A percentile compares a stretch with the other conserved stretches of the same genome.
These are phyloP conservation scores for Mrakia hoshinonis DNA, from an alignment of 768 basidiomycete genomes.

Conservation along the genomic window DNA sequence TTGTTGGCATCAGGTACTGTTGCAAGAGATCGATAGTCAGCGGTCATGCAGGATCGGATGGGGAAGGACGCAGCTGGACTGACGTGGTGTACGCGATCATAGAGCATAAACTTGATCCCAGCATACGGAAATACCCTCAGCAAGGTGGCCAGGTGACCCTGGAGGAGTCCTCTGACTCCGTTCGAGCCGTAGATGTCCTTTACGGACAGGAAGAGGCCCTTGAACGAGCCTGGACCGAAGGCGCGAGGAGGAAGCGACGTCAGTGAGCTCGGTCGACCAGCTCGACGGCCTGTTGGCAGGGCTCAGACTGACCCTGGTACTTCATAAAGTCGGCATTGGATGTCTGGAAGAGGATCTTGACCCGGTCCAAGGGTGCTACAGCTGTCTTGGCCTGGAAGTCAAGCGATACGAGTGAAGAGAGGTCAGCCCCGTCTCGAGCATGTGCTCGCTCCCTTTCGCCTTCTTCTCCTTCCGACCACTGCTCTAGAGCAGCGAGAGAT, in stretches of 20 bases:
- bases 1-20: conserved; percentile 78
- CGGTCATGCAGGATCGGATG: not conserved
- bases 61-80: conserved; percentile 32
- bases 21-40: not conserved
- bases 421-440: conserved; percentile 5
- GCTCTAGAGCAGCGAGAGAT: conserved; percentile 24
- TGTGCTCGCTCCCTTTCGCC: not conserved
- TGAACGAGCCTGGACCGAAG: conserved; percentile 61
- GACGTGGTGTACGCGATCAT: conserved; percentile 77
- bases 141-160: conserved; percentile 93
- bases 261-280: not conserved
- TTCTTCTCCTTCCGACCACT: not conserved
- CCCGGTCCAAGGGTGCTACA: conserved; percentile 90
- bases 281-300: not conserved
- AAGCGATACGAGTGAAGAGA: conserved; percentile 22
- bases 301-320: conserved; percentile 69
- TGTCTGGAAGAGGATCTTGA: conserved; percentile 97
- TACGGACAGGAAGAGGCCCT: conserved; percentile 70
- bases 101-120: conserved; percentile 92
- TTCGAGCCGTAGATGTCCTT: conserved; percentile 50
- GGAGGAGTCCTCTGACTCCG: conserved; percentile 74
- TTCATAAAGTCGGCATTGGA: conserved; percentile 89
- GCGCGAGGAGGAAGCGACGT: not conserved
- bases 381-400: conserved; percentile 71
- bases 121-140: conserved; percentile 94